Base-by-base conservation (phyloP, 169 alveolate species). In the Plasmodium vivax region DNA sequence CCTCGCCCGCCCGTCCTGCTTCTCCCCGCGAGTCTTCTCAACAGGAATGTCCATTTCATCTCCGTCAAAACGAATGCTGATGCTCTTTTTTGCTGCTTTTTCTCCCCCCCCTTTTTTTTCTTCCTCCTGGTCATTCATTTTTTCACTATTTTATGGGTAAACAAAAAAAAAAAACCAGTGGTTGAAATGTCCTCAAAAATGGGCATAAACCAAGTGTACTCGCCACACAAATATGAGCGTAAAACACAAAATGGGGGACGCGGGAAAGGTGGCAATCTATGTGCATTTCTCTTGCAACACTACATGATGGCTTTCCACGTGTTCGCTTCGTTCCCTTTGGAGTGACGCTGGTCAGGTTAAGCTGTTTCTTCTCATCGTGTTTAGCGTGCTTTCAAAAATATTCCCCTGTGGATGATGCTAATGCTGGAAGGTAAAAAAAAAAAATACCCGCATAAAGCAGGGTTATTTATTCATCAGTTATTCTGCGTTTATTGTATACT, bases 31-130 rank as follows among this genome's bases (percentile, higher is more conserved):
- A 30, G 16, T 10, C 45, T 58, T 75, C 16, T 87, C 81, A 51
- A 87, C 82, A 14, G 93, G 82, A 54, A 54, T 51, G 23, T 77
- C 81, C 71, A 77, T 79, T 87, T 87, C 88, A 54, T 87, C 93
- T 51, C 30, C 32, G 10, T 87, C 93, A 41, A 74, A 74, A 19
- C 32, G 41, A 75, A 87, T 75, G 71, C 77, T 72, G n/a, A 54
- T 83, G 41, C 30, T 54, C 36, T 56, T 87, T 32, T 19, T 87
- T 87, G 2, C 43, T 19, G 54, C 27, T 84, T 27, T 41, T 30
- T 23, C 58, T 36, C 43, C 75, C 43, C 71, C 45, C 19, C 68
- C 27, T n/a, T 87, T 87, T 27, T 71, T 56, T 41, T 84, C 84
- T n/a, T 75, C 62, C 19, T 87, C 68, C 79, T 36, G 71, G n/a